These are phyloP conservation scores for Neurospora cerealis DNA, from an alignment of 495 filamentous ascomycete genomes.

Conservation along the genomic window DNA sequence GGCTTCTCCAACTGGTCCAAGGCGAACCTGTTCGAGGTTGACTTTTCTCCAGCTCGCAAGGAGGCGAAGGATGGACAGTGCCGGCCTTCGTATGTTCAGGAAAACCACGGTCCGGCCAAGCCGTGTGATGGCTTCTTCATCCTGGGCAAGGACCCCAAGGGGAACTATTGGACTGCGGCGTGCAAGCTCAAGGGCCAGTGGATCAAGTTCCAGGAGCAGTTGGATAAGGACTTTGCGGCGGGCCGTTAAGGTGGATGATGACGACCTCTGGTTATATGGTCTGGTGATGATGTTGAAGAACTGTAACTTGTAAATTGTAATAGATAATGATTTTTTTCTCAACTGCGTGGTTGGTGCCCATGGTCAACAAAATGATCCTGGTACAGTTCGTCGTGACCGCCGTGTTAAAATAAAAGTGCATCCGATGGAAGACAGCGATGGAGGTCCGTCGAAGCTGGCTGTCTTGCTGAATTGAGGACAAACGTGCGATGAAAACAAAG, in stretches of 20 bases:
- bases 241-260: not conserved
- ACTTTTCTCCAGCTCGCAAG: conserved; percentile 30
- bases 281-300: not conserved
- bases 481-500: not conserved
- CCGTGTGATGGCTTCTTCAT: conserved; percentile 27
- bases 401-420: not conserved
- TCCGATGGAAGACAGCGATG: not conserved
- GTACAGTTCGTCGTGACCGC: not conserved
- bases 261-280: not conserved
- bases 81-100: conserved; percentile 18
- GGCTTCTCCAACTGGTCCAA: conserved; percentile 37
- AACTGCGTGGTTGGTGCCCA: not conserved
- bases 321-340: not conserved
- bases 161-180: conserved; percentile 39
- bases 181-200: conserved; percentile 25
- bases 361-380: not conserved
- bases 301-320: not conserved
- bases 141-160: conserved; percentile 38
- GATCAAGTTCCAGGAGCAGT: conserved; percentile 23
- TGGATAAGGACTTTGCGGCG: conserved; percentile 13
- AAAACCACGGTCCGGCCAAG: conserved; percentile 22
- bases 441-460: not conserved
- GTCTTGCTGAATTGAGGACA: not conserved
- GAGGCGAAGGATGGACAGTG: not conserved
- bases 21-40: conserved; percentile 29